These are phyloP conservation scores for Diaporthe sp. DNA, from an alignment of 2,329 filamentous ascomycete species.

Conservation along the genomic window DNA sequence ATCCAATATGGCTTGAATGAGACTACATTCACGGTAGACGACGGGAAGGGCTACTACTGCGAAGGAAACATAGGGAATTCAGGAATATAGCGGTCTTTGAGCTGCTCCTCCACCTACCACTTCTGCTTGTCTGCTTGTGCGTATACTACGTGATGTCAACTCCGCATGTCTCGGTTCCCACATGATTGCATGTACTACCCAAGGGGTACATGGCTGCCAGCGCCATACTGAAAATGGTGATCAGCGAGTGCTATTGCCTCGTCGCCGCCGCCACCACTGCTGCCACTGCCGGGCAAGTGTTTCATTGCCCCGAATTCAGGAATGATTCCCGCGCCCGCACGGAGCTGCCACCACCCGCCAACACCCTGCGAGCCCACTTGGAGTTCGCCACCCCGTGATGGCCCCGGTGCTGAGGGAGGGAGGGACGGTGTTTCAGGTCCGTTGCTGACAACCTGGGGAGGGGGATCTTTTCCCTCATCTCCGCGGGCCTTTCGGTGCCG, in stretches of 20 bases:
- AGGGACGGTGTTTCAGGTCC: neutral
- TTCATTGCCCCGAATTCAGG: slow-evolving; percentile 17
- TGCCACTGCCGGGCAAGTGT: neutral
- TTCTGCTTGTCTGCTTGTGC: neutral
- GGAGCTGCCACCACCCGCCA: neutral
- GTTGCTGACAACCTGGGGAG: neutral
- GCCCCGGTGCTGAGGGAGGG: neutral
- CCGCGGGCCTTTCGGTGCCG: neutral
- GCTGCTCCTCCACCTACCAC: slow-evolving; percentile 5
- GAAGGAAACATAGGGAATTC: slow-evolving; percentile 13
- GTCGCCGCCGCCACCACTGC: neutral
- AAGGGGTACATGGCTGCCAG: neutral
- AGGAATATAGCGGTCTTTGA: slow-evolving; percentile 1
- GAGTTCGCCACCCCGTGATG: neutral
- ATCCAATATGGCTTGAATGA: slow-evolving; percentile 30
- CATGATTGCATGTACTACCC: neutral
- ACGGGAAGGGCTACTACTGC: slow-evolving; percentile 7
- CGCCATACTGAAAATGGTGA: neutral
- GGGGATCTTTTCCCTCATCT: neutral
- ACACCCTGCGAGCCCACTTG: neutral
- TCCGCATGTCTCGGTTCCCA: too few species aligned
- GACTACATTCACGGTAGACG: slow-evolving; percentile 25
- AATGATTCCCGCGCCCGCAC: neutral
- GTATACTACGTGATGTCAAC: neutral
- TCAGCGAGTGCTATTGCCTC: neutral